phyloP scores from a whole-genome alignment of 164 flowering plant species.

The Stephania cephalantha region DNA sequence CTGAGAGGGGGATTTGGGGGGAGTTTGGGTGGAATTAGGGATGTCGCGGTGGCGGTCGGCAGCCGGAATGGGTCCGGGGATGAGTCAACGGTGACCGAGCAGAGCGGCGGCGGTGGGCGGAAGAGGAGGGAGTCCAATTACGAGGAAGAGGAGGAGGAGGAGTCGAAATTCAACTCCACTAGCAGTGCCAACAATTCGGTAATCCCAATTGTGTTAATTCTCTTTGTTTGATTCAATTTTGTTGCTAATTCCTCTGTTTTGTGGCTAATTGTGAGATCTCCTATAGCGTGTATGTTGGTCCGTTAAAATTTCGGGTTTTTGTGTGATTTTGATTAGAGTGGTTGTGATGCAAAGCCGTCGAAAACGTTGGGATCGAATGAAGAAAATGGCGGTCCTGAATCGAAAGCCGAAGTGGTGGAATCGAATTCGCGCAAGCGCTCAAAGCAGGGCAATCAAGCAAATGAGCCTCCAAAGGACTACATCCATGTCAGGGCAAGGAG shows the following conservation, averaged over 20 bases:
- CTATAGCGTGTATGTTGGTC: too few relatives aligned
- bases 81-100: conserved; percentile 60
- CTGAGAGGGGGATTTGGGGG: background rate
- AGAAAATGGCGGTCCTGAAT: conserved; percentile 31
- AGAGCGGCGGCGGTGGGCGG: conserved; percentile 29
- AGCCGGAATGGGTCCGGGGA: conserved; percentile 42
- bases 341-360: conserved; percentile 37
- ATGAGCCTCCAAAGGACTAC: conserved; percentile 68
- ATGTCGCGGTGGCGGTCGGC: conserved; percentile 17
- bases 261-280: too few relatives aligned
- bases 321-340: conserved; percentile 27
- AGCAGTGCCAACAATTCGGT: conserved; percentile 33
- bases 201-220: conserved; percentile 1
- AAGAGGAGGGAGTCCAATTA: conserved; percentile 30
- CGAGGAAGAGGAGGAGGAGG: conserved; percentile 28
- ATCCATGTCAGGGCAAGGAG: conserved; percentile 94
- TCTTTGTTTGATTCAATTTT: background rate
- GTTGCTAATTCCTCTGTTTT: background rate
- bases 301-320: background rate
- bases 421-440: conserved; percentile 41
- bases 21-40: background rate
- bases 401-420: conserved; percentile 51
- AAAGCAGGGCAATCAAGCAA: conserved; percentile 35
- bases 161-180: conserved; percentile 38
- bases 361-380: conserved; percentile 35